Evolutionary conservation across 768 basidiomycete species (phyloP).

Genomic region (Serendipita vermifera): DNA sequence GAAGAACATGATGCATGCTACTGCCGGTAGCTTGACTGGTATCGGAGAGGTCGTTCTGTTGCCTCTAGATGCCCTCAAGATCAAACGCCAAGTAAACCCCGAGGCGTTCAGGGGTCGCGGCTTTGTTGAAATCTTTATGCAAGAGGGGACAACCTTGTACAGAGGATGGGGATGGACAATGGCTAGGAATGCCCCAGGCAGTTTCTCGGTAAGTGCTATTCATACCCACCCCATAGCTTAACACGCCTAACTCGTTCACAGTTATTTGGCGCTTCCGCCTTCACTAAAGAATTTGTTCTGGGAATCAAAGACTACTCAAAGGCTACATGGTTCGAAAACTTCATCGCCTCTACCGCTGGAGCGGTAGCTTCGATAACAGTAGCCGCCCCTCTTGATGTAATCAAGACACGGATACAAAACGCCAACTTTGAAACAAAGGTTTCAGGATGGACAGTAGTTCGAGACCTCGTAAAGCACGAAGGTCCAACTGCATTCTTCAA

Average conservation of each 20-base stretch:
- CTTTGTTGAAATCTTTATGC: constrained; percentile 73
- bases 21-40: constrained; percentile 65
- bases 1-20: constrained; percentile 90
- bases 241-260: constrained; percentile 22
- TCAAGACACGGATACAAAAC: constrained; percentile 98
- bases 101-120: constrained; percentile 96
- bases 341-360: constrained; percentile 86
- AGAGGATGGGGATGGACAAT: constrained; percentile 99
- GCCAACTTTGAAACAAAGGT: constrained; percentile 89
- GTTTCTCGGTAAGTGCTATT: constrained; percentile 62
- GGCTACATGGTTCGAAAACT: constrained; percentile 97
- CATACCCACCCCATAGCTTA: background rate
- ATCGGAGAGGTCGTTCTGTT: constrained; percentile 99
- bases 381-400: constrained; percentile 87
- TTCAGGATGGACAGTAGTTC: constrained; percentile 63
- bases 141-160: constrained; percentile 87
- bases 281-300: constrained; percentile 87
- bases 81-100: constrained; percentile 96
- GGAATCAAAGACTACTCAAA: constrained; percentile 79
- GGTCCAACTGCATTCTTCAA: constrained; percentile 83
- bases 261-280: constrained; percentile 95
- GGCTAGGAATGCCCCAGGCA: constrained; percentile 92
- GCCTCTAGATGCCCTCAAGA: constrained; percentile 92
- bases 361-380: constrained; percentile 92
- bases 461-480: constrained; percentile 78